Conservation (phyloP, 768 basidiomycete genomes). For the Rhodotorula toruloides region DNA sequence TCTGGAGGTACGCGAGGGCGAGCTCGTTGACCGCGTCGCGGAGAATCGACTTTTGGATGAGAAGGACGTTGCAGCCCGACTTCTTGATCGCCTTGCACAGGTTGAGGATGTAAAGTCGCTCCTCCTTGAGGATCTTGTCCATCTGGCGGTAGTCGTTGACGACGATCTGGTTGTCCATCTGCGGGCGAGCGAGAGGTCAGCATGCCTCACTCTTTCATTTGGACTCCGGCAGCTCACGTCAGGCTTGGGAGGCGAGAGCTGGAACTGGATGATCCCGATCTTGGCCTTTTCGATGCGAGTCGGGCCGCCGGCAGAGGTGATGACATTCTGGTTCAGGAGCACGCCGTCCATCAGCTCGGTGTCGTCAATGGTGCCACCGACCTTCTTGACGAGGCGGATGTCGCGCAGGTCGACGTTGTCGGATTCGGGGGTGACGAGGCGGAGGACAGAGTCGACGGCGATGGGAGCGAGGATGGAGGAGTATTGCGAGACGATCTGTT, state of each 20-base stretch:
- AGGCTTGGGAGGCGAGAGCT: conserved; percentile 93
- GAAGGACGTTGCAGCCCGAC: conserved; percentile 96
- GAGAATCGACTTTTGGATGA: conserved; percentile 98
- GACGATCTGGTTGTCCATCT: conserved; percentile 99
- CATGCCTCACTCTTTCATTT: no score
- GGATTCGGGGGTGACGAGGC: conserved; percentile 78
- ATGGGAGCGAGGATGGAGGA: conserved; percentile 97
- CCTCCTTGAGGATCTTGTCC: conserved; percentile 99
- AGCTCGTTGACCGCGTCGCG: conserved; percentile 99
- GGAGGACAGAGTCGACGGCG: conserved; percentile 91
- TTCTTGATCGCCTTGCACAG: conserved; percentile 99
- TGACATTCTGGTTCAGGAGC: conserved; percentile 93
- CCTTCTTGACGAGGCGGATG: conserved; percentile 93
- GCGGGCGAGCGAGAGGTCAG: background rate
- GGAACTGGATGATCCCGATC: conserved; percentile 97
- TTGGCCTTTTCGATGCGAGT: conserved; percentile 96
- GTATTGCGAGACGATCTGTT: conserved; percentile 96
- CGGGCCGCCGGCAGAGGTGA: conserved; percentile 82
- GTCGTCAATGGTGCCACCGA: conserved; percentile 98
- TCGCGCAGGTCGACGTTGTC: conserved; percentile 89
- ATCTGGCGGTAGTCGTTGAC: conserved; percentile 99
- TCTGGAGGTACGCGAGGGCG: conserved; percentile 93
- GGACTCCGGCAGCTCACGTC: conserved; percentile 56
- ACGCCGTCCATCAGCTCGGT: conserved; percentile 89
- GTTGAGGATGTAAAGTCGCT: conserved; percentile 93